phyloP scores from a whole-genome alignment of 2,329 filamentous ascomycete species.

The Fusarium nygamai region DNA sequence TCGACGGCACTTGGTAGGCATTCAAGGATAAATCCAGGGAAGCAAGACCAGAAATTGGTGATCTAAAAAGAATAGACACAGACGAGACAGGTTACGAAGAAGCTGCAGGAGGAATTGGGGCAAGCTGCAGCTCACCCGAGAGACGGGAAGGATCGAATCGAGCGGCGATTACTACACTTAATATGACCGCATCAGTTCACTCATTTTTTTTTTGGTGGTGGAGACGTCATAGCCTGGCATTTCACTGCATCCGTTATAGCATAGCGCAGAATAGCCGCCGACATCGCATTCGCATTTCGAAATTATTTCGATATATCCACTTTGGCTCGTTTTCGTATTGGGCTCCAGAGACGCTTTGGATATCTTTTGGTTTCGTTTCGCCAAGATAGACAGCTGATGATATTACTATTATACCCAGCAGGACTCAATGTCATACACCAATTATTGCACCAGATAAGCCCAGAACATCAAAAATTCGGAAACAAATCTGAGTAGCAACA shows the following conservation, averaged over 20 bases:
- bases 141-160: not conserved
- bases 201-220: slow-evolving; percentile 17
- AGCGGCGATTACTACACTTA: slow-evolving; percentile 22
- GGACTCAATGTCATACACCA: slow-evolving; percentile 28
- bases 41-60: not conserved
- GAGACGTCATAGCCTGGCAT: slow-evolving; percentile 40
- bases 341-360: not conserved
- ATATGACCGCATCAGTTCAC: slow-evolving; percentile 39
- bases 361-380: slow-evolving; percentile 15
- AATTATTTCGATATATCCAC: slow-evolving; percentile 25
- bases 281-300: slow-evolving; percentile 37
- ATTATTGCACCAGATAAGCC: slow-evolving; percentile 18
- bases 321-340: slow-evolving; percentile 37
- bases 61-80: slow-evolving; percentile 1
- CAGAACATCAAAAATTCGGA: slow-evolving; percentile 20
- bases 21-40: slow-evolving; percentile 9
- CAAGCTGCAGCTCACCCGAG: slow-evolving; percentile 19
- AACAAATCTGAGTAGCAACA: slow-evolving; percentile 20
- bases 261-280: slow-evolving; percentile 24
- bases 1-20: slow-evolving; percentile 11
- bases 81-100: not conserved
- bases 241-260: slow-evolving; percentile 20
- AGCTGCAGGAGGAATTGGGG: slow-evolving; percentile 1
- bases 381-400: slow-evolving; percentile 34
- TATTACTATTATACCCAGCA: slow-evolving; percentile 34